Evolutionary conservation across 495 filamentous ascomycete species (phyloP).

Genomic region (Penicillium desertorum): DNA sequence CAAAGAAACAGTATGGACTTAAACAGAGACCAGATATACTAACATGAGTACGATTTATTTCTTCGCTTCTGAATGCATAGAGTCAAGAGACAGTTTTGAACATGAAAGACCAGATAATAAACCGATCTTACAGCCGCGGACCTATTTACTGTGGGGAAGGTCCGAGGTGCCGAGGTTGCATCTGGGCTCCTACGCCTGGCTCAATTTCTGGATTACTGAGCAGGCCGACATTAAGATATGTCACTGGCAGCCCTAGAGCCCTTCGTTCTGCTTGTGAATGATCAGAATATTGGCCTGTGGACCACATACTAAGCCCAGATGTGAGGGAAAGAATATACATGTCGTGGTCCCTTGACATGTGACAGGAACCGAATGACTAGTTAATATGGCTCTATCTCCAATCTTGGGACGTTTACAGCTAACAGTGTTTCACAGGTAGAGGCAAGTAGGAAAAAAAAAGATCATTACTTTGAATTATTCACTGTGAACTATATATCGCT

Average conservation of each 20-base stretch:
- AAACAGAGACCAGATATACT: not conserved
- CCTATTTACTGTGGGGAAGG: slow-evolving; percentile 31
- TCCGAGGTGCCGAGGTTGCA: slow-evolving; percentile 39
- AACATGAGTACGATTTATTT: not conserved
- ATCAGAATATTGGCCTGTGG: not conserved
- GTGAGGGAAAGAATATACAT: not conserved
- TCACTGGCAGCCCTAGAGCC: not conserved
- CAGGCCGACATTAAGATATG: slow-evolving; percentile 1
- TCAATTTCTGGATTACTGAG: slow-evolving; percentile 15
- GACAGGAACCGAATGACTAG: slow-evolving; percentile 5
- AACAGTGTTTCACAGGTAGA: not conserved
- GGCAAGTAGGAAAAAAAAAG: not conserved
- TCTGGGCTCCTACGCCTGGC: not conserved
- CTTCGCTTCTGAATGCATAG: not conserved
- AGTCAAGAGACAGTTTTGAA: not conserved
- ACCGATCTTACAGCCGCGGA: slow-evolving; percentile 29
- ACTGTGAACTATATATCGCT: not conserved
- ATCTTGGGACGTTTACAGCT: not conserved
- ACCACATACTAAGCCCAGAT: not conserved
- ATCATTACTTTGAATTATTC: not conserved
- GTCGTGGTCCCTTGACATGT: slow-evolving; percentile 5
- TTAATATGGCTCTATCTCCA: not conserved
- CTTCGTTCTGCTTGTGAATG: not conserved
- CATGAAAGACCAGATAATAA: slow-evolving; percentile 18
- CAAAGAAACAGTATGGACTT: not conserved